Evolutionary conservation across 306 rosid species (phyloP), one percentile per base, ranked within the genome.

Genomic region (Canavalia gladiata): DNA sequence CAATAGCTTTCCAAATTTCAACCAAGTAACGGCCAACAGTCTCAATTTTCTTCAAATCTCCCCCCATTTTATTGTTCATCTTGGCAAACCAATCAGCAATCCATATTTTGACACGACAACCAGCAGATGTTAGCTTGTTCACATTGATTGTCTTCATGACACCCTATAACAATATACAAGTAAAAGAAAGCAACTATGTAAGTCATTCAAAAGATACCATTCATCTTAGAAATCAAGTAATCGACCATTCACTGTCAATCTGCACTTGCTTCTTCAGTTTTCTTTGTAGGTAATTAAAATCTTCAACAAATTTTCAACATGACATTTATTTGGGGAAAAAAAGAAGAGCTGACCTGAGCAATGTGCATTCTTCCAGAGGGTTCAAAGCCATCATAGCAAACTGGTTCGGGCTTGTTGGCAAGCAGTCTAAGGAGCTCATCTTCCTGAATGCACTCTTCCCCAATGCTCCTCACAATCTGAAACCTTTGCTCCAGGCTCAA

Each of bases 321-420:
- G 25, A 18, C 25, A 18, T 18, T 18, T 18, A 18, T 18, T 18
- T 18, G 25, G 25, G 25, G 25, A 18, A 18, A 18, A 18, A 33
- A 9, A 35, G 35, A 8, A 34, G 8, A 55, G 31, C 9, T 3
- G 64, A 92, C 98, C 97, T 95, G 98, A 76, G 98, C 97, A 65
- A 95, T 92, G 84, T 95, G 98, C 98, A 95, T 95, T 70, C 97
- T 83, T 2, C 98, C 97, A 8, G 97, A 92, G 41, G 98, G 97
- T 69, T 95, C 97, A 10, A 95, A 95, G 1, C 98, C 97, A 12
- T 95, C 98, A 30, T 95, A 95, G 84, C 97, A 92, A 56, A 92
- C 45, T 0, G 97, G 97, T 34, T 89, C 92, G 5, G 97, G 88
- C 72, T 95, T 95, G 8, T 92, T 86, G 1, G 81, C 81, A 34